Evolutionary conservation across 2,329 filamentous ascomycete genomes (phyloP), one percentile per base, ranked within the genome.

Genomic region (Beauveria australis): DNA sequence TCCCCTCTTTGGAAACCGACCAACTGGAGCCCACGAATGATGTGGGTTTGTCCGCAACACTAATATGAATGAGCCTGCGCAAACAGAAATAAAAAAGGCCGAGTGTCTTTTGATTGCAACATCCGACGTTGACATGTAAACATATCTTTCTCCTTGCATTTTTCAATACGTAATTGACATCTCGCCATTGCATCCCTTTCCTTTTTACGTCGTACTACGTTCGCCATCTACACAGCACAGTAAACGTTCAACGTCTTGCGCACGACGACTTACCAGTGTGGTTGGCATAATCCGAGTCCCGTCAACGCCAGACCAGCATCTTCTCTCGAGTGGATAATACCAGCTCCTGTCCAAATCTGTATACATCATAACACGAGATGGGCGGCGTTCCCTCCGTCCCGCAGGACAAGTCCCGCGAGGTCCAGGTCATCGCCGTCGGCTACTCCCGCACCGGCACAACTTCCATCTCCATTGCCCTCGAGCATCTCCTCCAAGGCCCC

Each of bases 361-460:
- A 37, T 16, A 37, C 12, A 16, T 16, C 33, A 37, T 16, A 37
- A 16, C 33, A 37, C 33, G 14, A 37, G 33, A 70, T 70, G 69
- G 68, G 69, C 37, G 67, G 64, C 61, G 64, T 65, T 46, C 66
- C 70, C 40, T 73, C 72, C 3, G 65, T 72, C 55, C 71, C 72
- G 8, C 67, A 65, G 10, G 71, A 74, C 58, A 67, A 62, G 51
- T 67, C 66, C 18, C 66, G 67, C 53, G 66, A 54, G 51, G 64
- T 79, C 57, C 68, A 76, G 63, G 76, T 78, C 60, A 78, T 78
- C 60, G 74, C 73, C 24, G 75, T 75, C 6, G 73, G 74, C 49
- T 74, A 73, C 62, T 71, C 78, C 16, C 73, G 79, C 43, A 81
- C 79, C 1, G 79, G 79, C 16, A 81, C 79, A 1, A 71, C 79